phyloP scores from a whole-genome alignment of 805 yeast genomes.

The Ogataea allantospora region DNA sequence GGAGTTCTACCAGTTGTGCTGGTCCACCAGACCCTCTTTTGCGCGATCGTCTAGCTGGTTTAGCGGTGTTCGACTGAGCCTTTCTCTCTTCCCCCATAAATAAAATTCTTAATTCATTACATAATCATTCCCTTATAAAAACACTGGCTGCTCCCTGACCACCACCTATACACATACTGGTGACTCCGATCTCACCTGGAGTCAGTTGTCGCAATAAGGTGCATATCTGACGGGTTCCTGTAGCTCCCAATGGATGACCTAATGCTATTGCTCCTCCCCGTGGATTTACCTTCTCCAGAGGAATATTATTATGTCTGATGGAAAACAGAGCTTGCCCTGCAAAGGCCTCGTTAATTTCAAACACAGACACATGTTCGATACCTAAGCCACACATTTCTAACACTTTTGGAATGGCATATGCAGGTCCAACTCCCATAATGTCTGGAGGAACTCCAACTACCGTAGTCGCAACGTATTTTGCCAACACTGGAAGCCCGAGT shows the following conservation, averaged over 20 bases:
- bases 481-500: conserved; percentile 69
- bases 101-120: conserved; percentile 3
- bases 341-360: conserved; percentile 94
- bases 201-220: conserved; percentile 80
- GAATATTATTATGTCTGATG: conserved; percentile 63
- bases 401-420: conserved; percentile 86
- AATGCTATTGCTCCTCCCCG: conserved; percentile 96
- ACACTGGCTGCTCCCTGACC: conserved; percentile 98
- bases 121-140: conserved; percentile 68
- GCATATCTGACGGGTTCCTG: conserved; percentile 86
- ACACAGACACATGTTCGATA: conserved; percentile 66
- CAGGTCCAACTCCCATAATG: conserved; percentile 98
- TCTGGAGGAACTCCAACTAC: conserved; percentile 95
- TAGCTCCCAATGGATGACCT: conserved; percentile 91
- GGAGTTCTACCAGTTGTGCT: conserved; percentile 23
- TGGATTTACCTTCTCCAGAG: conserved; percentile 72
- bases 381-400: conserved; percentile 45
- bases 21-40: conserved; percentile 2
- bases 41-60: conserved; percentile 4
- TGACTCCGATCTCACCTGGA: conserved; percentile 81
- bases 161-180: conserved; percentile 96
- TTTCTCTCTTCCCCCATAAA: conserved; percentile 1
- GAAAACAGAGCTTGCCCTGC: conserved; percentile 92
- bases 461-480: conserved; percentile 75
- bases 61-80: not conserved